Evolutionary conservation across 1,139 yeast genomes (phyloP), one percentile per base, ranked within the genome.

Genomic region (Saccharomyces hybrid): DNA sequence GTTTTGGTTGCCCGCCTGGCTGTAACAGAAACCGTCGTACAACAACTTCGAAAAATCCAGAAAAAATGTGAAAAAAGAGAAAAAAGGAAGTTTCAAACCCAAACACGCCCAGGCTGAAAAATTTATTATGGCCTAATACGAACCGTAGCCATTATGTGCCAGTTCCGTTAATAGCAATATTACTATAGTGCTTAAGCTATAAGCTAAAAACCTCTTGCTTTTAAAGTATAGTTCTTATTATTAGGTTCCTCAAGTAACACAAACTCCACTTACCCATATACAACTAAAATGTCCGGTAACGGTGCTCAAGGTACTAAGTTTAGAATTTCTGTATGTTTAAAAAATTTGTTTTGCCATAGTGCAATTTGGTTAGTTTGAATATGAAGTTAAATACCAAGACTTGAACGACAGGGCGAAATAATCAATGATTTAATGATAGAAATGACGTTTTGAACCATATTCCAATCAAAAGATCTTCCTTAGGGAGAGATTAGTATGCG

Each of bases 231-330:
- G 23, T 3, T 38, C 9, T 38, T 11, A 38, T 9, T 4, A 11
- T 38, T 38, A 13, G 44, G 23, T 16, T 16, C 5, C 2, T 9
- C 44, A 38, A 38, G 25, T 4, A 20, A 38, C 13, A 38, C 25
- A 38, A 38, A 38, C 7, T 16, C 42, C 9, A 47, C 27, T 26
- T 28, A 48, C 23, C 48, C 41, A 41, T 31, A 49, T 47, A 26
- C n/a, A 51, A 63, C 61, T 62, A 75, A 73, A 75, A 84, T 84
- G 89, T 84, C 89, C 75, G 86, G 86, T 75, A 82, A 86, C 77
- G 95, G 95, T 84, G 93, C 97, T 83, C 88, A 96, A 81, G 99
- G 99, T 84, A 93, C 90, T 87, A 93, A 93, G 84, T 93, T 87
- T 88, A 89, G 96, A 84, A 88, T 91, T 91, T 89, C 97, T 79